Evolutionary conservation across 768 basidiomycete genomes (phyloP).

Genomic region (Boletus pseudo-olivaceus): DNA sequence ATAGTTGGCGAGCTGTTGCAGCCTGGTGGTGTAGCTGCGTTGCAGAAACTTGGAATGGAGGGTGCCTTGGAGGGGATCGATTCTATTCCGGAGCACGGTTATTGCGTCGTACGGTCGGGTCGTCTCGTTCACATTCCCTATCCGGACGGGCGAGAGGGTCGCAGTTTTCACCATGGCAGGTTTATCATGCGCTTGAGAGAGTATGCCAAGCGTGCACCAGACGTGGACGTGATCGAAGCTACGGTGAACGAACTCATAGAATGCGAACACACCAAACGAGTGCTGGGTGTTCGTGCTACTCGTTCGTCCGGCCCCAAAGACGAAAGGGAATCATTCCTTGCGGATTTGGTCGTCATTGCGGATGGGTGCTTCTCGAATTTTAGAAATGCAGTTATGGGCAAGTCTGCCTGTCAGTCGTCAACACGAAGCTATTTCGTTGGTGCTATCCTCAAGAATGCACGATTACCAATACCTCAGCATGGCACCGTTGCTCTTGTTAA

Average conservation of each 20-base stretch:
- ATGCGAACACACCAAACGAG: conserved; percentile 44
- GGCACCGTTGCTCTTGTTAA: conserved; percentile 83
- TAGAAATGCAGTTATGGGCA: conserved; percentile 62
- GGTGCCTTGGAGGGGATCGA: conserved; percentile 83
- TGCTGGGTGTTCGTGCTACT: conserved; percentile 67
- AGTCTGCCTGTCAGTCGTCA: conserved; percentile 43
- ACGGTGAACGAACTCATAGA: conserved; percentile 76
- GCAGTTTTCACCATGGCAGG: conserved; percentile 91
- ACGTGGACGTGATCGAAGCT: conserved; percentile 82
- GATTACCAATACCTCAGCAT: conserved; percentile 68
- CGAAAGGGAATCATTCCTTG: conserved; percentile 57
- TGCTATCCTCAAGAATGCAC: conserved; percentile 72
- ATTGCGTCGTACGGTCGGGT: conserved; percentile 66
- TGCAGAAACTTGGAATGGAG: conserved; percentile 75
- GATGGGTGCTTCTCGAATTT: conserved; percentile 98
- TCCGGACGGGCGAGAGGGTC: conserved; percentile 65
- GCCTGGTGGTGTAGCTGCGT: conserved; percentile 80
- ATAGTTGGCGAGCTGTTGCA: conserved; percentile 98
- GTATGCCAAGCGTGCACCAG: conserved; percentile 53
- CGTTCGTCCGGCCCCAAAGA: conserved; percentile 32
- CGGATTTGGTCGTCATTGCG: conserved; percentile 81
- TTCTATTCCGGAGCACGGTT: conserved; percentile 77
- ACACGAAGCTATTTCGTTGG: conserved; percentile 84
- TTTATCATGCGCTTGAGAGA: conserved; percentile 79
- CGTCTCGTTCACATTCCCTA: conserved; percentile 87